Percentiles rank a stretch among this genome's conserved stretches.
Conservation (phyloP, 2,329 filamentous ascomycete species). For the Xylariaceae sp. region DNA sequence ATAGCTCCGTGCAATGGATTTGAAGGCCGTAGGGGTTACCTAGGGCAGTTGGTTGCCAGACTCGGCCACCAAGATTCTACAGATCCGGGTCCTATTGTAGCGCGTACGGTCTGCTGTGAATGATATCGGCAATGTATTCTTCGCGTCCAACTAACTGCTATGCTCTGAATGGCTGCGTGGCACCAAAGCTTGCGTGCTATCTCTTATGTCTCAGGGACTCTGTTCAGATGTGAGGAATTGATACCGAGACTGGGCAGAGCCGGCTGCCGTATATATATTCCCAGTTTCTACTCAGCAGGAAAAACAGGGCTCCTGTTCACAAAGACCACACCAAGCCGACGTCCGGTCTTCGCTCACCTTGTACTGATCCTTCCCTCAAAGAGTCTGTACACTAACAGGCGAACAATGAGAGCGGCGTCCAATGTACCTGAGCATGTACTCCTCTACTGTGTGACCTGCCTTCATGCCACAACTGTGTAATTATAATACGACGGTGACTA, state of each 20-base stretch:
- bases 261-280: not conserved
- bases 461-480: not conserved
- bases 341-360: no score
- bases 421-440: not conserved
- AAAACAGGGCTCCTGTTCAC: not conserved
- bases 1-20: no score
- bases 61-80: no score
- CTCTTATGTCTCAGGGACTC: conserved; percentile 2
- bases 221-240: not conserved
- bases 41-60: no score
- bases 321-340: not conserved
- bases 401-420: not conserved
- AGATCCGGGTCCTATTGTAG: no score
- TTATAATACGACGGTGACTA: not conserved
- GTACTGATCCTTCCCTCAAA: not conserved
- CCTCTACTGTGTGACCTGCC: not conserved
- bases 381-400: not conserved
- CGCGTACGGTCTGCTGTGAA: no score
- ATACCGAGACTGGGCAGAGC: not conserved
- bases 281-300: not conserved
- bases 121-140: no score
- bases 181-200: not conserved
- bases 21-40: no score
- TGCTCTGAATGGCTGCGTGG: not conserved
- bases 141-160: no score